Evolutionary conservation across 192 early-diverging fungal genomes (phyloP).

Genomic region (Pilaira anomala): DNA sequence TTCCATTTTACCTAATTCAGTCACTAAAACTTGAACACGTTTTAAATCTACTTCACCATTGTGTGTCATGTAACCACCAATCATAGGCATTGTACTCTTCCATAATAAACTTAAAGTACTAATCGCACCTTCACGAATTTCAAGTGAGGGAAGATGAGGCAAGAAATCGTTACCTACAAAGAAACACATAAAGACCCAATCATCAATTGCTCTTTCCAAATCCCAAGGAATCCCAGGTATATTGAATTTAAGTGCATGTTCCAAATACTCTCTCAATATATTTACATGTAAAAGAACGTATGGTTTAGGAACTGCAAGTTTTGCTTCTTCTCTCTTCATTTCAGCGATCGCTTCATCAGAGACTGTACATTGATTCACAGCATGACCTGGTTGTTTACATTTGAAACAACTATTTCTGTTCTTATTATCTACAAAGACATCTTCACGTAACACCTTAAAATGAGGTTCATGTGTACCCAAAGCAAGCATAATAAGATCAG

Average conservation of each 20-base stretch:
- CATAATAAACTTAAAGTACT: conserved; percentile 86
- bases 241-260: conserved; percentile 71
- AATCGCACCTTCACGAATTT: conserved; percentile 94
- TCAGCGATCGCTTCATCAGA: conserved; percentile 13
- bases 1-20: conserved; percentile 82
- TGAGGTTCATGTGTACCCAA: conserved; percentile 96
- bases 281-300: conserved; percentile 82
- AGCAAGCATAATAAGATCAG: conserved; percentile 97
- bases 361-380: conserved; percentile 60
- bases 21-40: conserved; percentile 75
- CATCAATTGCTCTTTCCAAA: conserved; percentile 90
- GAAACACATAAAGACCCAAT: conserved; percentile 95
- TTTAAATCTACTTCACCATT: conserved; percentile 77
- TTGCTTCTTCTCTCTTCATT: conserved; percentile 30
- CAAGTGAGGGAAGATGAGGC: conserved; percentile 89
- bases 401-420: conserved; percentile 66
- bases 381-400: conserved; percentile 62
- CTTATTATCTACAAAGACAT: conserved; percentile 79
- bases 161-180: conserved; percentile 99
- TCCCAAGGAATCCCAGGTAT: conserved; percentile 76
- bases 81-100: conserved; percentile 72
- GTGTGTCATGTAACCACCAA: conserved; percentile 83
- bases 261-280: conserved; percentile 89
- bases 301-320: conserved; percentile 58
- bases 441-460: conserved; percentile 93